phyloP scores from a whole-genome alignment of 805 yeast genomes.

The Pichia thaimueangensis region DNA sequence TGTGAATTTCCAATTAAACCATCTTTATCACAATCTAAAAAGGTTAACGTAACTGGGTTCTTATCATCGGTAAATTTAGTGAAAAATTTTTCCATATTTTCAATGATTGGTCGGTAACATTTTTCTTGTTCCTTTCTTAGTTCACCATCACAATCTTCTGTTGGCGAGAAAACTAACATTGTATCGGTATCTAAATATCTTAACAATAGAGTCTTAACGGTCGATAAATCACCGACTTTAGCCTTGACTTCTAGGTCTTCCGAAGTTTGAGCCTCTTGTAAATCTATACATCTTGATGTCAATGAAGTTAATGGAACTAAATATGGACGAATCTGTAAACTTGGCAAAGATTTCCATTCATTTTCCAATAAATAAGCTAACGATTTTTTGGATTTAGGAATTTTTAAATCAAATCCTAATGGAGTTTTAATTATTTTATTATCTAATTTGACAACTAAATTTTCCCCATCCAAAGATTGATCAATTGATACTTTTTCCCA shows the following conservation, averaged over 20 bases:
- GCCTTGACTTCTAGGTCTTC: conserved; percentile 44
- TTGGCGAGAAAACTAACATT: conserved; percentile 76
- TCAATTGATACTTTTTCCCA: conserved; percentile 65
- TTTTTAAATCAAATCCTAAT: conserved; percentile 57
- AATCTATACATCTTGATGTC: conserved; percentile 80
- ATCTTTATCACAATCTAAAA: conserved; percentile 72
- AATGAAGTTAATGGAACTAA: conserved; percentile 83
- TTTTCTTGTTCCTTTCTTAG: conserved; percentile 76
- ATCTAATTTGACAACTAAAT: conserved; percentile 57
- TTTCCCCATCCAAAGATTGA: conserved; percentile 28
- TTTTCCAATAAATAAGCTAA: conserved; percentile 73
- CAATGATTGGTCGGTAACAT: conserved; percentile 67
- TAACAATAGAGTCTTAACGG: conserved; percentile 54
- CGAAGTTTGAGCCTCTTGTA: conserved; percentile 36
- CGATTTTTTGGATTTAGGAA: conserved; percentile 53
- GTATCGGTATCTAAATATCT: conserved; percentile 94
- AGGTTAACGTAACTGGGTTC: conserved; percentile 37
- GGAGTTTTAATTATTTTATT: conserved; percentile 79
- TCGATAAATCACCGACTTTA: conserved; percentile 56
- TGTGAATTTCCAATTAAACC: conserved; percentile 83
- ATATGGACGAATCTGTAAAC: conserved; percentile 64
- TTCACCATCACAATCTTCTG: conserved; percentile 73
- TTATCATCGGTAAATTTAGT: conserved; percentile 33
- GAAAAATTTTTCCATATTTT: conserved; percentile 56
- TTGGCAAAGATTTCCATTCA: conserved; percentile 80